Percentiles rank a stretch among this genome's conserved stretches.
phyloP scores from a whole-genome alignment of 2,329 filamentous ascomycete species.

The Pestalotiopsis sp. region DNA sequence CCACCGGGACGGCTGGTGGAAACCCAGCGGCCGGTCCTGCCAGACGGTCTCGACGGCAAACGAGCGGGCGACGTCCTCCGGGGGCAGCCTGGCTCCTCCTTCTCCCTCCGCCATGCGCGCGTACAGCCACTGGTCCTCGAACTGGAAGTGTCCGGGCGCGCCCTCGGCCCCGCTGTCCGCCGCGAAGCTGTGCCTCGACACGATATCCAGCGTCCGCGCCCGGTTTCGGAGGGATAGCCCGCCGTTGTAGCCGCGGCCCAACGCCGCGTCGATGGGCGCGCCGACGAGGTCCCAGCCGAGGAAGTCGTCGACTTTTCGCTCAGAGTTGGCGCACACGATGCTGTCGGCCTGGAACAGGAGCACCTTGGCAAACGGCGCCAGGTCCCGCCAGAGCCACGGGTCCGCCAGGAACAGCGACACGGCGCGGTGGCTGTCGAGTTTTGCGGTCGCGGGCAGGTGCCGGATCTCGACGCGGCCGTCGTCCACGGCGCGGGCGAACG shows the following conservation, averaged over 20 bases:
- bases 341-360: conserved; percentile 40
- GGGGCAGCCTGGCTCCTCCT: conserved; percentile 22
- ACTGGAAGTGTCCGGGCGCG: conserved; percentile 17
- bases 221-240: conserved; percentile 32
- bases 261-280: conserved; percentile 25
- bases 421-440: conserved; percentile 32
- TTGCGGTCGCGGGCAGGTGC: conserved; percentile 33
- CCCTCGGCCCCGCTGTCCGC: conserved; percentile 19
- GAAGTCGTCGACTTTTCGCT: conserved; percentile 33
- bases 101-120: conserved; percentile 23
- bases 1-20: conserved; percentile 26
- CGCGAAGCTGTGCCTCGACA: conserved; percentile 17
- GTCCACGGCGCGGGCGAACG: conserved; percentile 36
- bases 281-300: conserved; percentile 35
- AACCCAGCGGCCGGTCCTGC: conserved; percentile 28
- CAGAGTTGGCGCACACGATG: conserved; percentile 33
- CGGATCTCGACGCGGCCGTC: conserved; percentile 36
- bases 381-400: conserved; percentile 38
- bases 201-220: conserved; percentile 23
- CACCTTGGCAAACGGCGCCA: conserved; percentile 32
- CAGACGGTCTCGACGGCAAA: conserved; percentile 32
- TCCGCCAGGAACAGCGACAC: conserved; percentile 37
- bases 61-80: conserved; percentile 21
- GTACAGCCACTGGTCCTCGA: conserved; percentile 34
- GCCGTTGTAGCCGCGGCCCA: conserved; percentile 30